Percentiles rank a stretch among this genome's conserved stretches.
These are phyloP conservation scores for Wickerhamiella occidentalis DNA, from an alignment of 805 yeast genomes.

Conservation along the genomic window DNA sequence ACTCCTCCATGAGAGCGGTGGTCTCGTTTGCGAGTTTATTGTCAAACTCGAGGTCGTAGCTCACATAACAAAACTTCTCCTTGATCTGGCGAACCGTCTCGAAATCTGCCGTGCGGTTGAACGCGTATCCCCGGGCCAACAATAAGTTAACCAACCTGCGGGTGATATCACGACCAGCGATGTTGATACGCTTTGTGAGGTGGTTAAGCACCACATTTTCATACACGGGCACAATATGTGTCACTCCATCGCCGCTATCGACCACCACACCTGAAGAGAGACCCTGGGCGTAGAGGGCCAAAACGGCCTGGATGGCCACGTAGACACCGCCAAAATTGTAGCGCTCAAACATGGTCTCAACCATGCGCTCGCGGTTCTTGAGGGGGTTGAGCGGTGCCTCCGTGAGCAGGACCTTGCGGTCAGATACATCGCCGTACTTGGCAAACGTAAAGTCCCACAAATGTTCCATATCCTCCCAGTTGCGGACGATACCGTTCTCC, in stretches of 20 bases:
- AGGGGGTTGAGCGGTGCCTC: slow-evolving; percentile 98
- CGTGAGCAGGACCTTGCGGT: slow-evolving; percentile 73
- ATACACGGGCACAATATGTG: slow-evolving; percentile 96
- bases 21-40: slow-evolving; percentile 81
- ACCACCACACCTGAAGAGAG: slow-evolving; percentile 94
- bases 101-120: slow-evolving; percentile 96
- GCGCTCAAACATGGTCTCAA: slow-evolving; percentile 83
- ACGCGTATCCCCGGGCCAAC: slow-evolving; percentile 93
- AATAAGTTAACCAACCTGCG: slow-evolving; percentile 81
- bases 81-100: slow-evolving; percentile 97
- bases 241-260: slow-evolving; percentile 97
- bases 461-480: slow-evolving; percentile 98
- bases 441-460: slow-evolving; percentile 96
- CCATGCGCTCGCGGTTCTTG: slow-evolving; percentile 81
- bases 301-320: slow-evolving; percentile 95
- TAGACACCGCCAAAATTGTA: slow-evolving; percentile 86
- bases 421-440: slow-evolving; percentile 67
- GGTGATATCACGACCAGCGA: slow-evolving; percentile 98
- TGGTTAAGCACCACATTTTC: slow-evolving; percentile 95
- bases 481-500: slow-evolving; percentile 95
- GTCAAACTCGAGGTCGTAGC: slow-evolving; percentile 87
- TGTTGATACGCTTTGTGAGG: slow-evolving; percentile 81
- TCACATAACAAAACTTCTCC: slow-evolving; percentile 89
- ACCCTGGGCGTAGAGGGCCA: slow-evolving; percentile 95
- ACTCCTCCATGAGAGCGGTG: slow-evolving; percentile 82